These are phyloP conservation scores for Oenanthe sinensis DNA, from an alignment of 129 eudicot genomes.

Conservation along the genomic window DNA sequence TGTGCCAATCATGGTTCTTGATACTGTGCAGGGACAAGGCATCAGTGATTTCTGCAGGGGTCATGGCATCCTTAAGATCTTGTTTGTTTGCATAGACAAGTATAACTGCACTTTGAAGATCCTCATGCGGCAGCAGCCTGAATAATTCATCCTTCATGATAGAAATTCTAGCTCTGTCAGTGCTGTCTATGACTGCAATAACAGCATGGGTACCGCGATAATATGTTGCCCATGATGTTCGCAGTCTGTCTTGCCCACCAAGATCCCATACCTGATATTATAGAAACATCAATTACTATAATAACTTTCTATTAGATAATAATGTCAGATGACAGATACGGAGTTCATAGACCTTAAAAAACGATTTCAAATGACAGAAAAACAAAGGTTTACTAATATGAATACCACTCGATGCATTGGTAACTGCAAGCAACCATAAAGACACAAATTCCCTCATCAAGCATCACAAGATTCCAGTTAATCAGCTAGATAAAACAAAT, in stretches of 20 bases:
- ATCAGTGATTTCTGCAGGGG: slow-evolving; percentile 91
- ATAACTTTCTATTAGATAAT: neutral
- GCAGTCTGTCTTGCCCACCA: slow-evolving; percentile 83
- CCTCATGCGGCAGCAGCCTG: slow-evolving; percentile 72
- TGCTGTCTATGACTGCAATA: slow-evolving; percentile 86
- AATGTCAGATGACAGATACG: neutral
- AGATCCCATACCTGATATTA: slow-evolving; percentile 83
- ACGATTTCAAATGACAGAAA: neutral
- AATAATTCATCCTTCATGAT: slow-evolving; percentile 82
- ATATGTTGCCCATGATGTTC: slow-evolving; percentile 94
- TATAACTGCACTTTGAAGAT: slow-evolving; percentile 69
- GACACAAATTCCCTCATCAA: neutral
- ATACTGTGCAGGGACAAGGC: slow-evolving; percentile 87
- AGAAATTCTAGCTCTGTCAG: slow-evolving; percentile 77
- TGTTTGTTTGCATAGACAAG: slow-evolving; percentile 87
- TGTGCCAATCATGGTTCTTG: slow-evolving; percentile 94
- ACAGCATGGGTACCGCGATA: slow-evolving; percentile 91
- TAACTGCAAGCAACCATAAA: neutral
- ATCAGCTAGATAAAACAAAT: neutral
- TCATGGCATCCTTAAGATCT: slow-evolving; percentile 87
- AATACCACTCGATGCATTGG: neutral
- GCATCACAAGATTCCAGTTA: neutral
- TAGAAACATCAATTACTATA: neutral
- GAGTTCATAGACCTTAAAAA: neutral
- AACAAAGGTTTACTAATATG: neutral